phyloP scores from a whole-genome alignment of 441 rosid genomes.

The Eruca vesicaria region DNA sequence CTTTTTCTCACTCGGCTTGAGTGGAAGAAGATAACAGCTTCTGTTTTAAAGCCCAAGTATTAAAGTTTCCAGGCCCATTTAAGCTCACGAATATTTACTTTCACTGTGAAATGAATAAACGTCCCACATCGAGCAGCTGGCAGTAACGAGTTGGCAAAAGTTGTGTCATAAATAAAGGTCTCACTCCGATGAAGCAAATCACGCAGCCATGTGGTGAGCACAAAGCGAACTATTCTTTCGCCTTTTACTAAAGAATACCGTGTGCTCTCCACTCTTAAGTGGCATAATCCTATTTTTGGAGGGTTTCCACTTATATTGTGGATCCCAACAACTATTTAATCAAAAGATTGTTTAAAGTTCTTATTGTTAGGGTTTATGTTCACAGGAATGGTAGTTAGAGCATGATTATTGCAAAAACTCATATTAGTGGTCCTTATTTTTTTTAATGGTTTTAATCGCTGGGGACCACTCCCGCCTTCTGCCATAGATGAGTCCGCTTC shows the following conservation, averaged over 20 bases:
- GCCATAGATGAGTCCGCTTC: too few relatives aligned
- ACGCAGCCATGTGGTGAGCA: constrained; percentile 58
- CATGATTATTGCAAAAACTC: too few relatives aligned
- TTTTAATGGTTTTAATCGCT: too few relatives aligned
- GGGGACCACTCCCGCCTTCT: too few relatives aligned
- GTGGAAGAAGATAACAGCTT: constrained; percentile 1
- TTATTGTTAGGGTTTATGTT: too few relatives aligned
- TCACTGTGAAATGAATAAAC: too few relatives aligned
- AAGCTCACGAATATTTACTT: background rate
- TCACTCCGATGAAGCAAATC: background rate
- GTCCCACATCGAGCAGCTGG: constrained; percentile 14
- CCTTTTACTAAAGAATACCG: constrained; percentile 77
- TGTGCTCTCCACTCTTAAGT: constrained; percentile 35
- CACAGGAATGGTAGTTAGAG: too few relatives aligned
- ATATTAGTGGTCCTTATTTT: too few relatives aligned
- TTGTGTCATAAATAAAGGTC: background rate
- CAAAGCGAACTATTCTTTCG: constrained; percentile 77
- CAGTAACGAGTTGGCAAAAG: background rate
- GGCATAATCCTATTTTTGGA: constrained; percentile 34
- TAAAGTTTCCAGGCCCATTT: background rate
- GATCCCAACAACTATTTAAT: background rate
- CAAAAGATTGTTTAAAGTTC: too few relatives aligned
- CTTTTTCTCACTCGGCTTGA: background rate
- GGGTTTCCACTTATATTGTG: background rate
- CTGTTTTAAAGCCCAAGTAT: constrained; percentile 7